These are phyloP conservation scores for Mucor velutinosus DNA, from an alignment of 371 early-diverging fungal genomes.

Conservation along the genomic window DNA sequence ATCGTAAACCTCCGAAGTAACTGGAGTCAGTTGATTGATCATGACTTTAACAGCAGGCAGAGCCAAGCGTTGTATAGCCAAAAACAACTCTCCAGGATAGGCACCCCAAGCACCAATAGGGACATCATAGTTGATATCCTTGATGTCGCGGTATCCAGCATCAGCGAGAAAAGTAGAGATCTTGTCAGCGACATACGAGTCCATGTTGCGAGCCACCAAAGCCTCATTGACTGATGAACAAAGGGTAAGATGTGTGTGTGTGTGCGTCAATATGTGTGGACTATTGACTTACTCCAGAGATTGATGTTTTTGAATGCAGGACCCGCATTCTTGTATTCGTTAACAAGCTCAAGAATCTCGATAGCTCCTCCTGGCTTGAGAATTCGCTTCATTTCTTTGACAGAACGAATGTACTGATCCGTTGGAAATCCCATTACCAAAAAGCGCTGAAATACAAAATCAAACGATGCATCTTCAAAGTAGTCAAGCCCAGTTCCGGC, in stretches of 20 bases:
- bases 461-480: constrained; percentile 42
- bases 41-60: constrained; percentile 44
- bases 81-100: constrained; percentile 31
- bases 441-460: constrained; percentile 53
- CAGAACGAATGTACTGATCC: constrained; percentile 31
- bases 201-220: constrained; percentile 29
- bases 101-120: constrained; percentile 53
- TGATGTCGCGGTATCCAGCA: constrained; percentile 29
- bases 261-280: background rate
- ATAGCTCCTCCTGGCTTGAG: constrained; percentile 42
- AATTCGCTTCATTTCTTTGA: constrained; percentile 46
- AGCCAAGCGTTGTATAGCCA: constrained; percentile 41
- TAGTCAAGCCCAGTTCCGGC: constrained; percentile 31
- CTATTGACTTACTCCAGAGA: constrained; percentile 40
- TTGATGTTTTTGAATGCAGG: constrained; percentile 36
- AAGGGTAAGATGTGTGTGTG: background rate
- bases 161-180: constrained; percentile 29
- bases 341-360: constrained; percentile 47
- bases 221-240: constrained; percentile 33
- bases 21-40: constrained; percentile 29
- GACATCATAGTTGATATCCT: constrained; percentile 29
- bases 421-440: constrained; percentile 46
- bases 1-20: constrained; percentile 24
- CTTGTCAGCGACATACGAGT: constrained; percentile 46
- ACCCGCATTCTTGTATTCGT: constrained; percentile 32